Evolutionary conservation across 75 land plant genomes (phyloP).

Genomic region (Pinus taeda): DNA sequence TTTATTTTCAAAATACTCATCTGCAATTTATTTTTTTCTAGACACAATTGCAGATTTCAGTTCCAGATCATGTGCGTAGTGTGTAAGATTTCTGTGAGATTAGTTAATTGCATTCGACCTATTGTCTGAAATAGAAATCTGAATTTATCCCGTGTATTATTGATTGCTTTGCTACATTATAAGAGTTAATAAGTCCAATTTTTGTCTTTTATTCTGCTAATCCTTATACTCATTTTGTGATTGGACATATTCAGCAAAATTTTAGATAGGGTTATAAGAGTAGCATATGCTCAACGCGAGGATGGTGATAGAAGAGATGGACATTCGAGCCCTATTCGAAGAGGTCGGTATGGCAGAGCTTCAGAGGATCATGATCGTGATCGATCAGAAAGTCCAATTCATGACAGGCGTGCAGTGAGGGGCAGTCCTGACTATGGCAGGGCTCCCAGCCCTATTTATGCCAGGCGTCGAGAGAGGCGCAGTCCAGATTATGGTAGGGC

Average conservation of each 20-base stretch:
- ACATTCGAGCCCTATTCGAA: constrained; percentile 5
- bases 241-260: constrained; percentile 33
- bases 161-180: no score
- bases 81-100: no score
- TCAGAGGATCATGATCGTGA: constrained; percentile 16
- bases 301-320: constrained; percentile 33
- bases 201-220: background rate
- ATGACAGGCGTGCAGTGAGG: constrained; percentile 3
- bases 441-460: constrained; percentile 26
- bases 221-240: background rate
- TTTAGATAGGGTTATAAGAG: constrained; percentile 51
- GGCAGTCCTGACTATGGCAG: constrained; percentile 44
- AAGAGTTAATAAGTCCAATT: no score
- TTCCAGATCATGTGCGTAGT: background rate
- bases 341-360: constrained; percentile 24
- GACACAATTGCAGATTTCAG: background rate
- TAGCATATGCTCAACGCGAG: constrained; percentile 53
- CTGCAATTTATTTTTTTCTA: background rate
- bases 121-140: no score
- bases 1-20: no score
- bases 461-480: background rate
- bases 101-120: no score
- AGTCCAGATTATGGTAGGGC: constrained; percentile 9
- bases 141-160: no score
- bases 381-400: constrained; percentile 5